Conservation (phyloP, 805 yeast genomes). For the Yarrowia sp. region DNA sequence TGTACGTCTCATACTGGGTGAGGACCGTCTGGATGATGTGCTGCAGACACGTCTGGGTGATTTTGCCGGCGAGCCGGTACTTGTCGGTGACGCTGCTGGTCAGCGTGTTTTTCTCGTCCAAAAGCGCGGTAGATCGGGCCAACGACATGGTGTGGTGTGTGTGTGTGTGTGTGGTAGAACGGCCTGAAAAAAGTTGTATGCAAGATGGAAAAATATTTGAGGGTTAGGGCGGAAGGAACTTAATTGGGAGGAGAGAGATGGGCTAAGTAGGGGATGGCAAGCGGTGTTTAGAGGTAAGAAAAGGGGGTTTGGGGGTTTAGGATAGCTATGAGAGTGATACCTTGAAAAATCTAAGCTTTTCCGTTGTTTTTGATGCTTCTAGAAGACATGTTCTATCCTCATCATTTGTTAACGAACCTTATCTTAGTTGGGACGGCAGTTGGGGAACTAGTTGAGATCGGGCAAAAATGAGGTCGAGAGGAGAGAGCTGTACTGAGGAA, state of each 20-base stretch:
- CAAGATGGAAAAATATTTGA: conserved; percentile 36
- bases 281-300: not conserved
- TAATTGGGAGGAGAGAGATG: not conserved
- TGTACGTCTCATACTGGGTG: conserved; percentile 34
- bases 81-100: conserved; percentile 70
- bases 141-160: conserved; percentile 34
- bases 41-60: conserved; percentile 79
- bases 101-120: conserved; percentile 75
- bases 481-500: not conserved
- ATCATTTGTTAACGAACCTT: not conserved
- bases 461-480: no score
- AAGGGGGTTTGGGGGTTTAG: no score
- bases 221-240: conserved; percentile 5
- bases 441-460: not conserved
- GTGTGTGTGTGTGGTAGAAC: not conserved
- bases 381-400: no score
- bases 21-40: conserved; percentile 55
- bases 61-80: conserved; percentile 88
- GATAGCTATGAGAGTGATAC: no score
- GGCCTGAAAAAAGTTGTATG: conserved; percentile 4
- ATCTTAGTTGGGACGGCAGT: not conserved
- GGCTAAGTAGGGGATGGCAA: not conserved
- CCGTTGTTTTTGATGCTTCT: no score
- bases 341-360: no score
- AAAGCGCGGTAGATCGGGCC: conserved; percentile 49